Evolutionary conservation across 2,329 filamentous ascomycete species (phyloP), one percentile per base, ranked within the genome.

Genomic region (Stemphylium vesicarium): DNA sequence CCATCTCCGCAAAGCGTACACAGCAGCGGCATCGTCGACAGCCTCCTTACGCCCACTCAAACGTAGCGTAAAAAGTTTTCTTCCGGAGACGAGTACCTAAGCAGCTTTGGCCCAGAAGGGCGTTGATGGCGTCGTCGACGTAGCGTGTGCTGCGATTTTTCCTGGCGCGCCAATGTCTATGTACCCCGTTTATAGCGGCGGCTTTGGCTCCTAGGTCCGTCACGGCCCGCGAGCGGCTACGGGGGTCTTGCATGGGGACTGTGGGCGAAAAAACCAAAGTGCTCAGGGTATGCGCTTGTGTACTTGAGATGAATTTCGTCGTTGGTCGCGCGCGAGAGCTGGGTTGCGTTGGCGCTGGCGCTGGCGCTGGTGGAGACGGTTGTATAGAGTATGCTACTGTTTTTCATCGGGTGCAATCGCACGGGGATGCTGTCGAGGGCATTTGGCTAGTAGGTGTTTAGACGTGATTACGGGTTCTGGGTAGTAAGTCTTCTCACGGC

Each of bases 201-300:
- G 29, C 42, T 22, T 45, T 45, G 15, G 42, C 29, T 16, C 26
- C 42, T 9, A 45, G 42, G 22, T 32, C 13, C 7, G 7, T 45
- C 13, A 43, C 40, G 24, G 22, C 22, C 7, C 40, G 20, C 4
- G 26, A 20, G 4, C 31, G 22, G 11, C 31, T 22, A 6, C 3
- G 4, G n/a, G 40, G 40, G 13, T 43, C 26, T 24, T 43, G 40
- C 40, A 43, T 43, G 7, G 43, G 43, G 13, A 46, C 31, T 5
- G 43, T 20, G 16, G 29, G n/a, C 29, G 43, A 46, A 46, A 18
- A 46, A 46, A n/a, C 43, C 43, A 22, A 46, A 46, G 29, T 31
- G 13, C 6, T 24, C 32, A 4, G 43, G 43, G 18, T 46, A 36
- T 12, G 43, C 43, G 8, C 20, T 37, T 9, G 22, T 29, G 11